Evolutionary conservation across 2,329 filamentous ascomycete species (phyloP), one percentile per base, ranked within the genome.

Genomic region (Thermothelomyces thermophilus): DNA sequence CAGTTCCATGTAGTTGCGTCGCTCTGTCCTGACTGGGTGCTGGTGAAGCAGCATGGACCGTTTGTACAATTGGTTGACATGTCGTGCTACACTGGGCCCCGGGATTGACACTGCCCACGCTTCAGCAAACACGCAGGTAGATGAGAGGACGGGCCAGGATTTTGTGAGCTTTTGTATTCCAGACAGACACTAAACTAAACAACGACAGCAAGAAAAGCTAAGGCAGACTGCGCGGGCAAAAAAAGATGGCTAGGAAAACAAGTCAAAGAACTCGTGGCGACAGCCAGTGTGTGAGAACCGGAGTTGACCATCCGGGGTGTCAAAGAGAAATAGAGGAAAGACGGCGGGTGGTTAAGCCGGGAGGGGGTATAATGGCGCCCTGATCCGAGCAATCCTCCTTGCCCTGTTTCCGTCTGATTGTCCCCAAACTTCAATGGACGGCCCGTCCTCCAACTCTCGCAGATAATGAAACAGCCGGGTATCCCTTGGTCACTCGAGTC

Each of bases 131-230:
- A 35, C 14, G 2, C 16, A 6, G 16, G 7, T 6, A 2, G 8
- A 35, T 35, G 13, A 2, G 17, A 35, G 14, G 17, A 16, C 19
- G 10, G 22, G 10, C 11, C 36, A 42, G 28, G 14, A 26, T 14
- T 34, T 44, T 45, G 41, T 39, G 35, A 52, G 8, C 48, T 52
- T 36, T 53, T 57, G 57, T 53, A 54, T 55, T 59, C 47, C 52
- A 57, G 50, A 58, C 48, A 57, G 41, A 53, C 46, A 59, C 52
- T 53, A 57, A 56, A 46, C 53, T 58, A 57, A 50, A 55, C 42
- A 46, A 54, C 48, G 50, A 41, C 26, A 44, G 49, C 37, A 41
- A 48, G 49, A 53, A 46, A 51, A 48, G 45, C 20, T 44, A 49
- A 34, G 39, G 47, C 31, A 46, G 36, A 28, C 10, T 24, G 26